Base-by-base conservation (phyloP, 352 stramenopile species). In the Phytophthora pseudosyringae region DNA sequence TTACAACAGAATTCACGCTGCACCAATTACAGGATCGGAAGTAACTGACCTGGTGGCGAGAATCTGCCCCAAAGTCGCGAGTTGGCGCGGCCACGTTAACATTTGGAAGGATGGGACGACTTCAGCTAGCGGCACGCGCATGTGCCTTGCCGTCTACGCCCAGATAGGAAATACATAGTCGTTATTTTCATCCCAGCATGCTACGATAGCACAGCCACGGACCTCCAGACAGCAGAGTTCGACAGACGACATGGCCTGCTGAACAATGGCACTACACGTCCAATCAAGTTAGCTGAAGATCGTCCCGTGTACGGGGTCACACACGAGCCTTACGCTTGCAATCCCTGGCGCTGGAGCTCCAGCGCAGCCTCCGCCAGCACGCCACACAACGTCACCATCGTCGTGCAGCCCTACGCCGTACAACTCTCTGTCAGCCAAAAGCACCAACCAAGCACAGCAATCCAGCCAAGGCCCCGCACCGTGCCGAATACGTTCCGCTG, bases 111-210 rank as follows among this genome's bases (percentile, higher is more conserved):
- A 57, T 54, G 67, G 50, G 12, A 61, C 8, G 3, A 47, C 49
- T 59, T 75, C 67, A 44, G n/a, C 13, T 1, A 67, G 38, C 13
- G 54, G 33, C 0, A 75, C 2, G 56, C 67, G 49, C 67, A 75
- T 71, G 25, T 38, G 15, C 15, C 64, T 67, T 5, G 49, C 49
- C n/a, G 55, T 67, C 67, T 75, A 50, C 31, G 44, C 1, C 4
- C 21, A 47, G 46, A 38, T 2, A 39, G 13, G 15, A 29, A 40
- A 32, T 18, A 28, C 33, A 33, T 4, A 40, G 21, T 9, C 3
- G 3, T 53, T 2, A 61, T 26, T 5, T 59, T 35, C 47, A 41
- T 3, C n/a, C n/a, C 18, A 35, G 31, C 10, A 38, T n/a, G 33
- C 36, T 29, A 11, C 5, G 33, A 26, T 7, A 40, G 11, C 7